A percentile compares a stretch with the other conserved stretches of the same genome.
phyloP scores from a whole-genome alignment of 257 asterid genomes.

The Craterostigma plantagineum region DNA sequence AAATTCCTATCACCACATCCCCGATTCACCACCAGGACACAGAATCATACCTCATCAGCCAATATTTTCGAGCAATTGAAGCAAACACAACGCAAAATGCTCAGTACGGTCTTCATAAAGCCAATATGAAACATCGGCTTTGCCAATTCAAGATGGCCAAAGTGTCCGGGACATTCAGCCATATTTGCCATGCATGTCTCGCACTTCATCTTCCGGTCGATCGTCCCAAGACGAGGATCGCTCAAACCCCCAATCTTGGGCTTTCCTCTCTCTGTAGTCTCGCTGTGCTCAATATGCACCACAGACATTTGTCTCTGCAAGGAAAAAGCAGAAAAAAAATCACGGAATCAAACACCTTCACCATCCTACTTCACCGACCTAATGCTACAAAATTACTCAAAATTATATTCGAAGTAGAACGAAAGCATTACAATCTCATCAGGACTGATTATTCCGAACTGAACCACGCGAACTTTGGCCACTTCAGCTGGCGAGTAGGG shows the following conservation, averaged over 20 bases:
- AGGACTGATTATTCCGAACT: conserved; percentile 87
- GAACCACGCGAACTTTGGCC: conserved; percentile 70
- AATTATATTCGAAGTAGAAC: too few relatives aligned
- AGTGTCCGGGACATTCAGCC: conserved; percentile 99
- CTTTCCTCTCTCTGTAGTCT: conserved; percentile 92
- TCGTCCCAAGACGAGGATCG: conserved; percentile 83
- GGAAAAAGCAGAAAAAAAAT: conserved; percentile 1
- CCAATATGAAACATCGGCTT: conserved; percentile 98
- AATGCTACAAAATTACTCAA: too few relatives aligned
- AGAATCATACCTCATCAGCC: conserved; percentile 59
- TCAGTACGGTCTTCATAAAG: conserved; percentile 77
- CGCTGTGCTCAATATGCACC: conserved; percentile 90
- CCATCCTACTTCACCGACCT: too few relatives aligned
- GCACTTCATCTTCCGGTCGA: conserved; percentile 88
- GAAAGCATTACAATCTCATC: conserved; percentile 62
- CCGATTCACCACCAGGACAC: too few relatives aligned
- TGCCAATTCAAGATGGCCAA: conserved; percentile 95
- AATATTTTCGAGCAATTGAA: conserved; percentile 94
- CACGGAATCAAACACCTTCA: conserved; percentile 1
- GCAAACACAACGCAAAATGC: conserved; percentile 81
- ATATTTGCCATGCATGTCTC: conserved; percentile 96
- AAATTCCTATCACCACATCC: too few relatives aligned
- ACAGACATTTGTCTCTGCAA: conserved; percentile 97
- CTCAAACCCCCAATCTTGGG: conserved; percentile 88
- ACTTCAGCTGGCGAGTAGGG: conserved; percentile 96